Base-by-base conservation (phyloP, 768 basidiomycete genomes). In the Tricholoma bakamatsutake region DNA sequence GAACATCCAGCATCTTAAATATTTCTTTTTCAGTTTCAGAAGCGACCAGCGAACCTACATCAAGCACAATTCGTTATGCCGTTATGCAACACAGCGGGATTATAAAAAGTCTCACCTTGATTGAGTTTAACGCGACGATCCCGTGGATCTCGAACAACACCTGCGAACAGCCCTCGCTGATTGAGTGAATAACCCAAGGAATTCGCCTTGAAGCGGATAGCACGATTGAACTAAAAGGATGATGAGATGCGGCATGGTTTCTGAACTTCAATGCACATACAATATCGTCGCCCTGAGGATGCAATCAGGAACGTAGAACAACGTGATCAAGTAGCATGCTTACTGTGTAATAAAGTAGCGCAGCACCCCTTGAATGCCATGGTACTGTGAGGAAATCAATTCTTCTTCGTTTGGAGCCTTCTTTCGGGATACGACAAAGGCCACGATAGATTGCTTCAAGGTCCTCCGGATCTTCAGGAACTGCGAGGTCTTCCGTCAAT, bases 321-420 rank as follows among this genome's bases (percentile, higher is more conserved):
- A 42, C 15, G 27, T 52, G 17, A 54, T 27, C n/a, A 48, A 35
- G 11, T 46, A 28, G 18, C 12, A 45, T 40, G 70, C 80, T 63
- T 58, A 87, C 91, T 1, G 94, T 96, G 66, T 93, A 97, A 68
- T 97, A 97, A n/a, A 97, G 71, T 51, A 94, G 69, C 0, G 93
- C 93, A 1, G 88, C 93, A 0, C 94, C 95, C 63, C 86, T 80
- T 27, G 78, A 81, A 51, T 72, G 69, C 80, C 86, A 94, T 1
- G 94, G 92, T 1, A 95, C 82, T 15, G 84, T 84, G 30, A 97
- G 73, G 58, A 95, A 86, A 64, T 96, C 93, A 39, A 98, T 92
- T 42, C 94, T 73, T 28, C 94, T 77, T n/a, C 78, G 80, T 31
- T 73, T 74, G 4, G 73, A 69, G 7, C 72, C 68, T 40, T 70